These are phyloP conservation scores for Wickerhamomyces bisporus DNA, from an alignment of 805 yeast species.

Conservation along the genomic window DNA sequence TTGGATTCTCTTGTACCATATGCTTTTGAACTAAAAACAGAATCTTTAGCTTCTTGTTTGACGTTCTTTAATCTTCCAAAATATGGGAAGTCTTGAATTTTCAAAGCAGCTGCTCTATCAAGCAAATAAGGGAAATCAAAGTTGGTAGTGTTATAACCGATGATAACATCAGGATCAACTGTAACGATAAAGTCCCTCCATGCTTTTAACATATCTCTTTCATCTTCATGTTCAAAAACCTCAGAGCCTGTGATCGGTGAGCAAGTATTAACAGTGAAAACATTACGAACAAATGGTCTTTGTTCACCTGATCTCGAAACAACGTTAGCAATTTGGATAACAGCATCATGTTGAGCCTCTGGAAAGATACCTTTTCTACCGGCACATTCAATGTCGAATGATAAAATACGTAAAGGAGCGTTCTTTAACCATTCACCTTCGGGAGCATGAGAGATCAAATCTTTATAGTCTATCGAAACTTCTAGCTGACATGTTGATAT, in stretches of 20 bases:
- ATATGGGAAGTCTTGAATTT: constrained; percentile 65
- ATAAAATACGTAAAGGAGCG: constrained; percentile 89
- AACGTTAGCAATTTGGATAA: constrained; percentile 95
- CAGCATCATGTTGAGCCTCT: constrained; percentile 88
- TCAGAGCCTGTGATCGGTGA: constrained; percentile 92
- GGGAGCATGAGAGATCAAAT: constrained; percentile 73
- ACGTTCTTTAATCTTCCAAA: constrained; percentile 72
- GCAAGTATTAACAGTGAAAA: constrained; percentile 89
- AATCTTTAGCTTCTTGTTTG: constrained; percentile 73
- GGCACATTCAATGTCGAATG: constrained; percentile 98
- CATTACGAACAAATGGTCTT: constrained; percentile 91
- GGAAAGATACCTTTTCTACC: constrained; percentile 97
- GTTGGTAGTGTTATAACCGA: constrained; percentile 92
- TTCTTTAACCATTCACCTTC: constrained; percentile 92
- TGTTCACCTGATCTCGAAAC: constrained; percentile 77
- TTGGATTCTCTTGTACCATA: constrained; percentile 95
- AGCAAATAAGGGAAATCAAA: constrained; percentile 92
- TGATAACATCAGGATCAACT: constrained; percentile 92
- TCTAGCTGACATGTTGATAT: constrained; percentile 86
- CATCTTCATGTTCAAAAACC: constrained; percentile 68
- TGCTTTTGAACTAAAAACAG: constrained; percentile 89
- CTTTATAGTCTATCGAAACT: constrained; percentile 59
- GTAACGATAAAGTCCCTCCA: constrained; percentile 86
- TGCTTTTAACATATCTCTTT: constrained; percentile 72
- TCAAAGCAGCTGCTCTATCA: constrained; percentile 77